Base-by-base conservation (phyloP, 768 basidiomycete species). In the Udeniomyces megalosporus region DNA sequence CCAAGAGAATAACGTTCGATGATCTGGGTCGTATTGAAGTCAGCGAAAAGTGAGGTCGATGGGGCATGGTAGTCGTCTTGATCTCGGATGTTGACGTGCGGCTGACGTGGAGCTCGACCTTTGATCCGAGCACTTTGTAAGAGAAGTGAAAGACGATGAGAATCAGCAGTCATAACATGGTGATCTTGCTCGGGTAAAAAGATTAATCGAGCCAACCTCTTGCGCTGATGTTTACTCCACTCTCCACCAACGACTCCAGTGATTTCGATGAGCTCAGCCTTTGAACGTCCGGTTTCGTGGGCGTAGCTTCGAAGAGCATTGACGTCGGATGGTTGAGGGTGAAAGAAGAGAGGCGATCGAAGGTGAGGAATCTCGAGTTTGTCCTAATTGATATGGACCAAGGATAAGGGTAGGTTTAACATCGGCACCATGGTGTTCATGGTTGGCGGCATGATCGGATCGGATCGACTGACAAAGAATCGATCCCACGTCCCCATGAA, bases 321-420 rank as follows among this genome's bases (percentile, higher is more conserved):
- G 17, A 60, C 51, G 31, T 70, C 70, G 2, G 68, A 61, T 3
- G 70, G 69, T 17, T 53, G 28, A 0, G 67, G 66, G 48, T 71
- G 69, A 31, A 70, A 71, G 26, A 69, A 60, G 66, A 71, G 67
- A 11, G 70, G 70, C 12, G 61, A 65, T 14, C 70, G 62, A 4
- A 71, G 59, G 29, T 67, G 63, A 14, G n/a, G 28, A 62, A 71
- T 69, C 38, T 53, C 17, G 12, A 71, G 56, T 0, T 44, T 45
- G 4, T 59, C 22, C 58, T 59, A 47, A 15, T 5, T 5, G 5
- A 6, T 15, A 4, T 14, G n/a, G 15, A 14, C n/a, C 11, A 34
- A 31, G 11, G 1, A 20, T 44, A 12, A 59, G 7, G 12, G 4
- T 4, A 28, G 26, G 28, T 12, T 46, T 15, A 1, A 46, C 3